Percentiles rank a stretch among this genome's conserved stretches.
These are phyloP conservation scores for Stereum hirsutum DNA, from an alignment of 1,284 basidiomycete species.

Conservation along the genomic window DNA sequence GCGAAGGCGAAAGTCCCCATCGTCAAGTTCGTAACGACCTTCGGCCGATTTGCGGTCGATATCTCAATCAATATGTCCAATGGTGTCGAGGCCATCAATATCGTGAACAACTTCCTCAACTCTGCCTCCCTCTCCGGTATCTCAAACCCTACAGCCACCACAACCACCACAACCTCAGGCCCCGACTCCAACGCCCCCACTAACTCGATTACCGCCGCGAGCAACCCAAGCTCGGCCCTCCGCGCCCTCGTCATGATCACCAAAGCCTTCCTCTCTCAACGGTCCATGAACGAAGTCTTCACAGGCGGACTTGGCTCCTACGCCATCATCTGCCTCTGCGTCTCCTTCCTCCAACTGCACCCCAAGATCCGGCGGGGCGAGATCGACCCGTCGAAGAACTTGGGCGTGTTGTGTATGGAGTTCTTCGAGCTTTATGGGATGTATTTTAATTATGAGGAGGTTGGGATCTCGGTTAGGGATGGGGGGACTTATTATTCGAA, in stretches of 20 bases:
- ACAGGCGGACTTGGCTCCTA: slow-evolving; percentile 94
- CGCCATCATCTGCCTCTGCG: slow-evolving; percentile 86
- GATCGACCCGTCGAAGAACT: slow-evolving; percentile 80
- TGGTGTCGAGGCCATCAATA: slow-evolving; percentile 73
- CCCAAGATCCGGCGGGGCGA: slow-evolving; percentile 87
- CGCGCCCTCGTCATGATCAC: slow-evolving; percentile 79
- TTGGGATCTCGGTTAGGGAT: slow-evolving; percentile 83
- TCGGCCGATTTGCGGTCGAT: slow-evolving; percentile 79
- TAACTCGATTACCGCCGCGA: no score
- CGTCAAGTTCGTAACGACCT: slow-evolving; percentile 81
- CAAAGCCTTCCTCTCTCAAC: slow-evolving; percentile 85
- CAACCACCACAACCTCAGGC: no score
- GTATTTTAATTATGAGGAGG: slow-evolving; percentile 86
- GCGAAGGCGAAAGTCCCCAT: slow-evolving; percentile 89
- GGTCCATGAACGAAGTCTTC: slow-evolving; percentile 96
- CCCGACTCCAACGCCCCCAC: no score
- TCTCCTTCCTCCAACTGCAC: slow-evolving; percentile 95
- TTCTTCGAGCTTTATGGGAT: slow-evolving; percentile 95
- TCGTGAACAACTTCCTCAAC: slow-evolving; percentile 80
- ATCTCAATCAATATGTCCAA: slow-evolving; percentile 87
- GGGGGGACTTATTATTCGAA: slow-evolving; percentile 86
- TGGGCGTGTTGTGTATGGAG: slow-evolving; percentile 90
- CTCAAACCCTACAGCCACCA: no score
- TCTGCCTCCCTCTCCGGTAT: no score
- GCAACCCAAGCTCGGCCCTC: slow-evolving; percentile 71